A percentile compares a stretch with the other conserved stretches of the same genome.
These are phyloP conservation scores for Bruguiera hainesii DNA, from an alignment of 441 rosid genomes.

Conservation along the genomic window DNA sequence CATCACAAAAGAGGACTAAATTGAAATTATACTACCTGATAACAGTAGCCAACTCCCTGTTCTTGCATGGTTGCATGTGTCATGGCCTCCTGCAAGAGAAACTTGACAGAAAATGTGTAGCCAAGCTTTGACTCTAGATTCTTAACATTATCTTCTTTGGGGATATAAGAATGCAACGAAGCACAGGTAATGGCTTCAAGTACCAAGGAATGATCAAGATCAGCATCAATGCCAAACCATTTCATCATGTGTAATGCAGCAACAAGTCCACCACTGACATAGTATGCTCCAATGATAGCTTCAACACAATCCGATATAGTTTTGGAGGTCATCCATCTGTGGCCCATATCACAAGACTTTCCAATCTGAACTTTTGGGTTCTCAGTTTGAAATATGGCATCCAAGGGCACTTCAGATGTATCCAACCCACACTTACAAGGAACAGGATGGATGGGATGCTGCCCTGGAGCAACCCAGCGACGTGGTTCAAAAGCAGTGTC, in stretches of 20 bases:
- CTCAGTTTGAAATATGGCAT: conserved; percentile 48
- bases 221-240: conserved; percentile 71
- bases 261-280: conserved; percentile 59
- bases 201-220: conserved; percentile 43
- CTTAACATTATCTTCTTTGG: conserved; percentile 44
- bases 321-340: conserved; percentile 88
- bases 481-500: conserved; percentile 85
- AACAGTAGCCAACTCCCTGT: conserved; percentile 45
- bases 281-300: conserved; percentile 86
- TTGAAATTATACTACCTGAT: conserved; percentile 50
- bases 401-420: conserved; percentile 70
- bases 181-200: conserved; percentile 46
- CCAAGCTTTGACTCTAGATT: conserved; percentile 62
- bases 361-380: conserved; percentile 51
- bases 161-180: conserved; percentile 40
- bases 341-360: conserved; percentile 73
- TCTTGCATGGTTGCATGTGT: conserved; percentile 64
- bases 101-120: conserved; percentile 57
- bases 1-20: not conserved
- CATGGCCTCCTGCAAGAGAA: conserved; percentile 78
- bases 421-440: conserved; percentile 73
- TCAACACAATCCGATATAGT: conserved; percentile 88
- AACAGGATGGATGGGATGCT: conserved; percentile 41
- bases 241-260: conserved; percentile 72
- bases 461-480: conserved; percentile 96